Evolutionary conservation across 768 basidiomycete genomes (phyloP).

Genomic region (Solioccasus polychromus): DNA sequence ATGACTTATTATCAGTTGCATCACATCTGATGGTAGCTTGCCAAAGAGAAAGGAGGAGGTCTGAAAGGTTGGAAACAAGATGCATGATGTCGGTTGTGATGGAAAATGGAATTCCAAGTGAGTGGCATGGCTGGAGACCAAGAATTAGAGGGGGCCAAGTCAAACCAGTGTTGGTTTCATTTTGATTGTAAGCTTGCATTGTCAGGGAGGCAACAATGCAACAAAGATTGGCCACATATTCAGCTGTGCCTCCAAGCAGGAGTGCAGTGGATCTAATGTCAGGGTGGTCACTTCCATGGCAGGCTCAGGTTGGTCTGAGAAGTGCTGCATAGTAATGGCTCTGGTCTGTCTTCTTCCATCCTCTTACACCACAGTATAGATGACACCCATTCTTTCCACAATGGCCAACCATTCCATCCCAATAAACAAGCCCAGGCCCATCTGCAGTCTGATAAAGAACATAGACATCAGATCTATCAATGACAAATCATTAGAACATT

Average conservation of each 20-base stretch:
- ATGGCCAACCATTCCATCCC: conserved; percentile 37
- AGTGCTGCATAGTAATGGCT: not conserved
- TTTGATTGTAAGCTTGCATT: not conserved
- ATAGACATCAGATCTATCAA: not conserved
- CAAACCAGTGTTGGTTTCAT: conserved; percentile 35
- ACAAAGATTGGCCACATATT: not conserved
- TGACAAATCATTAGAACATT: not conserved
- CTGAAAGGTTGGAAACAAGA: conserved; percentile 25
- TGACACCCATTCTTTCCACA: conserved; percentile 35
- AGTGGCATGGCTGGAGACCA: conserved; percentile 22
- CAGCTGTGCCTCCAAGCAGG: not conserved
- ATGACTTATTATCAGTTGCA: not conserved
- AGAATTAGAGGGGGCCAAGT: conserved; percentile 35
- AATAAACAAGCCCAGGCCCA: conserved; percentile 21
- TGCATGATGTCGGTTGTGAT: conserved; percentile 47
- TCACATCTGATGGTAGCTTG: not conserved
- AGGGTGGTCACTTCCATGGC: conserved; percentile 25
- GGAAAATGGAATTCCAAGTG: conserved; percentile 30
- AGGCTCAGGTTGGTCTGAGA: not conserved
- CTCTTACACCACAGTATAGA: conserved; percentile 24
- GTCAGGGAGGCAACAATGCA: not conserved
- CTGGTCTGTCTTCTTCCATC: not conserved
- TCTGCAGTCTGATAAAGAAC: conserved; percentile 23
- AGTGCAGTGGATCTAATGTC: conserved; percentile 18
- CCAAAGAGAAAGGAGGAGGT: conserved; percentile 26